Evolutionary conservation across 345 rosid genomes (phyloP), one percentile per base, ranked within the genome.

Genomic region (Gossypium raimondii): DNA sequence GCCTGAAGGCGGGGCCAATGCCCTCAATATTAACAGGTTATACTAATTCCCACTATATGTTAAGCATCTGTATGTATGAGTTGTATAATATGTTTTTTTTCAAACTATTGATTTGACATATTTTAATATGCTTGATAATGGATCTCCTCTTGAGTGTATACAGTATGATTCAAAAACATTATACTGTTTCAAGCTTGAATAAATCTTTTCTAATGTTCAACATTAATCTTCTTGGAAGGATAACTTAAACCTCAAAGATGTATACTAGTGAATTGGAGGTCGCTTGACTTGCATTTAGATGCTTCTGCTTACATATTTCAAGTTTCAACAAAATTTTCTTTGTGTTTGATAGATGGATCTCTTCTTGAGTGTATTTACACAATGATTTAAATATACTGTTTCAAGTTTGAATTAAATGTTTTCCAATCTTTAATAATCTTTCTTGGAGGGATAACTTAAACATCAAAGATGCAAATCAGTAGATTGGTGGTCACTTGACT

Each of bases 11-110:
- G 58, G 58, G 22, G 58, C 58, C 58, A 53, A 53, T n/a, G 58
- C 58, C 58, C 58, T 53, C 58, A 53, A 53, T 53, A 53, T 53
- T 53, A 53, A n/a, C 58, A 53, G 58, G 58, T 53, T 53, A 53
- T 53, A 17, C 22, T 53, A 7, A 53, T 53, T 53, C 58, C 58
- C 20, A n/a, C 58, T 53, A 17, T n/a, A n/a, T 53, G 58, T 53
- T 53, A 17, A 53, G 9, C 11, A 53, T 53, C 2, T 47, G 0
- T 53, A 53, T 53, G 20, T 53, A n/a, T n/a, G 22, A 53, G 58
- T 22, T 53, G 22, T 17, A n/a, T n/a, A 7, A 7, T 53, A n/a
- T 53, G 7, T 53, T 0, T 17, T 53, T 53, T 53, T 7, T 17
- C 58, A 53, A 51, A 51, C 48, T 2, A 9, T 52, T 69, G 44